Evolutionary conservation across 345 rosid species (phyloP).

Genomic region (Angophora floribunda): DNA sequence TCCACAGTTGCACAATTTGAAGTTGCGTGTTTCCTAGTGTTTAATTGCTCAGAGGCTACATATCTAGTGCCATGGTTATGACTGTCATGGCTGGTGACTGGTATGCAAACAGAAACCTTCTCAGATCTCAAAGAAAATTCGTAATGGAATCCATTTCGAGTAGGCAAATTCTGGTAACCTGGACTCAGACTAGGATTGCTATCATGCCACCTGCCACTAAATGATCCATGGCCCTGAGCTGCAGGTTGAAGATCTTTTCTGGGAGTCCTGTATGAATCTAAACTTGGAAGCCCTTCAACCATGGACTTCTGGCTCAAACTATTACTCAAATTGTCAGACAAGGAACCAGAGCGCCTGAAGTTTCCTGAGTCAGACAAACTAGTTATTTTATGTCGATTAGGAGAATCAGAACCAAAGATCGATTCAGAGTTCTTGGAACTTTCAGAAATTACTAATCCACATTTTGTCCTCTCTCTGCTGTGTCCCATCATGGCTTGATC

Average conservation of each 20-base stretch:
- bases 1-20: conserved; percentile 12
- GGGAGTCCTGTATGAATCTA: conserved; percentile 35
- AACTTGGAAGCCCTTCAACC: conserved; percentile 32
- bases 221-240: conserved; percentile 34
- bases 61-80: conserved; percentile 18
- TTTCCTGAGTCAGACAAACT: conserved; percentile 30
- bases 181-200: conserved; percentile 30
- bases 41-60: conserved; percentile 11
- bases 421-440: conserved; percentile 17
- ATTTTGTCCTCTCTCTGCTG: conserved; percentile 24
- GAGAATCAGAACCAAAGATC: conserved; percentile 33
- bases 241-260: conserved; percentile 29
- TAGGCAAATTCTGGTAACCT: conserved; percentile 27
- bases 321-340: conserved; percentile 43
- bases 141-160: conserved; percentile 20
- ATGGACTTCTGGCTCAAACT: conserved; percentile 47
- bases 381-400: conserved; percentile 23
- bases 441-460: conserved; percentile 24
- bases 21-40: conserved; percentile 6
- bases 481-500: conserved; percentile 34
- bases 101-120: neutral
- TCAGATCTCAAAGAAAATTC: neutral
- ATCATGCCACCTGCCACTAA: conserved; percentile 43
- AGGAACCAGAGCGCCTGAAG: conserved; percentile 42
- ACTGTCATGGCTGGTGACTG: conserved; percentile 5